Conservation (phyloP, 805 yeast genomes). For the Saccharomycopsis schoenii region DNA sequence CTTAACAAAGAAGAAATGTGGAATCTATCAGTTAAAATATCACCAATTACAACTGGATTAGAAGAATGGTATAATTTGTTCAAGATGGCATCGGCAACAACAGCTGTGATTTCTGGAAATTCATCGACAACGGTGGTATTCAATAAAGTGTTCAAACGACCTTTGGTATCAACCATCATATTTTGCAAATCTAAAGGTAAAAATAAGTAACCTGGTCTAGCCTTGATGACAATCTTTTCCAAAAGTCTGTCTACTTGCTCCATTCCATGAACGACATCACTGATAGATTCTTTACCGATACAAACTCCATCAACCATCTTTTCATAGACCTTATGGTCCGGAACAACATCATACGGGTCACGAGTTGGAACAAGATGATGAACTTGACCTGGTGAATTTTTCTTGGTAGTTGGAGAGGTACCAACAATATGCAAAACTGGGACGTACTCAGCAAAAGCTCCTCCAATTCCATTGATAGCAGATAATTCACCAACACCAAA, state of each 20-base stretch:
- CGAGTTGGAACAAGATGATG: slow-evolving; percentile 56
- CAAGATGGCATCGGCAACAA: slow-evolving; percentile 37
- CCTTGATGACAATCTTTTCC: slow-evolving; percentile 38
- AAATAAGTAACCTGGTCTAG: slow-evolving; percentile 76
- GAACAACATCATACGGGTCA: slow-evolving; percentile 36
- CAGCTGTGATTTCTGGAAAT: slow-evolving; percentile 24
- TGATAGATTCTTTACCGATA: slow-evolving; percentile 44
- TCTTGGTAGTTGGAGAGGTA: slow-evolving; percentile 38
- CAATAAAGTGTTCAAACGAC: slow-evolving; percentile 29
- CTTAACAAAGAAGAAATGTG: slow-evolving; percentile 33
- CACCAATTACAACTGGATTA: slow-evolving; percentile 62
- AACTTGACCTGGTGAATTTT: slow-evolving; percentile 29
- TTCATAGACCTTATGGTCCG: slow-evolving; percentile 61
- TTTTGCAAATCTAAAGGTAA: slow-evolving; percentile 66
- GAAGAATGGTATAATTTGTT: slow-evolving; percentile 39
- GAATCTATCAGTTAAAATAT: slow-evolving; percentile 58
- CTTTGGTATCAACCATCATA: slow-evolving; percentile 27
- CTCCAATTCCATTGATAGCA: slow-evolving; percentile 74
- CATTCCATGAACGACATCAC: slow-evolving; percentile 37
- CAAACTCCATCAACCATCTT: slow-evolving; percentile 50
- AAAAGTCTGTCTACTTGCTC: slow-evolving; percentile 63
- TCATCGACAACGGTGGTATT: slow-evolving; percentile 20
- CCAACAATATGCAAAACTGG: slow-evolving; percentile 84
- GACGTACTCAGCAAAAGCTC: slow-evolving; percentile 72
- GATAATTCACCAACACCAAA: slow-evolving; percentile 87